These are phyloP conservation scores for Eucalyptus grandis DNA, from an alignment of 345 rosid genomes.

Conservation along the genomic window DNA sequence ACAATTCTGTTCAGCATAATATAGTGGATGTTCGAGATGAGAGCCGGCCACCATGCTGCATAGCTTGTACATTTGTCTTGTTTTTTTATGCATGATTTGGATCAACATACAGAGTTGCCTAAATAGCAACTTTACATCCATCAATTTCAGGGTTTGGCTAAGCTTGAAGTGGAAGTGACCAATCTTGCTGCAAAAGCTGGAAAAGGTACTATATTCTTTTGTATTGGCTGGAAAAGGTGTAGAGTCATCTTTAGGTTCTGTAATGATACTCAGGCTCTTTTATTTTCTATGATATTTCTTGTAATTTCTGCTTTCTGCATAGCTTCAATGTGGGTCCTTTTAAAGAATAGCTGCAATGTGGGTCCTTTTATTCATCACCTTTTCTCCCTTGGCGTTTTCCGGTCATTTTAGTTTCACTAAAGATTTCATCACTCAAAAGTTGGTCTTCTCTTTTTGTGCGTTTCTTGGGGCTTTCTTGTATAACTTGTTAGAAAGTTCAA, in stretches of 20 bases:
- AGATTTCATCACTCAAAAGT: background rate
- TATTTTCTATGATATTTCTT: background rate
- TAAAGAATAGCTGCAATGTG: background rate
- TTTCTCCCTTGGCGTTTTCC: background rate
- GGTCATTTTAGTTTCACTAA: background rate
- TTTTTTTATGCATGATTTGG: background rate
- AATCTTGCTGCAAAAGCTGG: constrained; percentile 99
- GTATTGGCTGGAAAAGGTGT: background rate
- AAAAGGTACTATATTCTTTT: constrained; percentile 51
- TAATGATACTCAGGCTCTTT: background rate
- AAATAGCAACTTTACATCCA: background rate
- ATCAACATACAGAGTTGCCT: background rate
- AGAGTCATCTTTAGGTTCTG: background rate
- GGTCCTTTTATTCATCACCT: background rate
- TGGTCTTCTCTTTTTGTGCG: background rate
- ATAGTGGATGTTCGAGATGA: background rate
- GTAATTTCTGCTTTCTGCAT: background rate
- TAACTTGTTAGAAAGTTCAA: background rate
- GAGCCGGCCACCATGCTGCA: background rate
- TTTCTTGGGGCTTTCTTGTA: background rate
- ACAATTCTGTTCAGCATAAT: background rate
- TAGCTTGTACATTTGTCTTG: background rate
- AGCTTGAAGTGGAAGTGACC: constrained; percentile 96
- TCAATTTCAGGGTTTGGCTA: constrained; percentile 56
- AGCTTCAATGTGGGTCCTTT: background rate